These are phyloP conservation scores for Mycena belliarum DNA, from an alignment of 768 basidiomycete species.

Conservation along the genomic window DNA sequence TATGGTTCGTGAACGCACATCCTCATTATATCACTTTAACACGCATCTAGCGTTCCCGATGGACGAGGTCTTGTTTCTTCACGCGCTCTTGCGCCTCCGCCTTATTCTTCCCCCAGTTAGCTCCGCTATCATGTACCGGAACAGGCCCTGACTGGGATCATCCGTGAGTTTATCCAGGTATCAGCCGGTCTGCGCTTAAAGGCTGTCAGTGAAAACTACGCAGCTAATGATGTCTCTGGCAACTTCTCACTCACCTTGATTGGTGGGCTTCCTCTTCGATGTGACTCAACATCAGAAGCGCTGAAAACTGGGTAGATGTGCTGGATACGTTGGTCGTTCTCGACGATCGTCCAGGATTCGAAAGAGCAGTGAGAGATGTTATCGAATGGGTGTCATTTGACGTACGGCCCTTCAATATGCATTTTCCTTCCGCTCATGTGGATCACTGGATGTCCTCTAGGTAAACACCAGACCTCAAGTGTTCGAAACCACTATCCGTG, in stretches of 20 bases:
- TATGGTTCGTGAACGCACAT: conserved; percentile 73
- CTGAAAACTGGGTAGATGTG: too few species aligned
- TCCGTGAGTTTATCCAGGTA: conserved; percentile 47
- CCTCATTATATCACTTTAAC: too few species aligned
- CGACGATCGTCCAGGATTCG: conserved; percentile 75
- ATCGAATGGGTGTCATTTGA: conserved; percentile 88
- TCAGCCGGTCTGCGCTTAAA: conserved; percentile 7
- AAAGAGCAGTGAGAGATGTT: conserved; percentile 79
- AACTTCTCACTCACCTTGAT: conserved; percentile 86
- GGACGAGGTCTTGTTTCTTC: conserved; percentile 63
- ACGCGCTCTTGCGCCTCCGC: neutral
- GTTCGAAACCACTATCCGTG: conserved; percentile 95
- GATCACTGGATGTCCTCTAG: neutral
- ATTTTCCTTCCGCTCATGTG: neutral
- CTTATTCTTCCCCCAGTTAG: conserved; percentile 51
- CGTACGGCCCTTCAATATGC: conserved; percentile 42
- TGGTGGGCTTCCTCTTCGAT: too few species aligned
- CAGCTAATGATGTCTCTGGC: conserved; percentile 89
- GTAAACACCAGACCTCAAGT: conserved; percentile 92
- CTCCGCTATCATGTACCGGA: conserved; percentile 83
- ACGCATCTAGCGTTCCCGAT: conserved; percentile 72
- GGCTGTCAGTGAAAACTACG: conserved; percentile 60
- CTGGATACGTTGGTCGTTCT: conserved; percentile 92
- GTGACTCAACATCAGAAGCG: too few species aligned
- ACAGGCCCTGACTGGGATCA: conserved; percentile 86